Base-by-base conservation (phyloP, 2,329 filamentous ascomycete species). In the Lecanoromycetidae sp. region DNA sequence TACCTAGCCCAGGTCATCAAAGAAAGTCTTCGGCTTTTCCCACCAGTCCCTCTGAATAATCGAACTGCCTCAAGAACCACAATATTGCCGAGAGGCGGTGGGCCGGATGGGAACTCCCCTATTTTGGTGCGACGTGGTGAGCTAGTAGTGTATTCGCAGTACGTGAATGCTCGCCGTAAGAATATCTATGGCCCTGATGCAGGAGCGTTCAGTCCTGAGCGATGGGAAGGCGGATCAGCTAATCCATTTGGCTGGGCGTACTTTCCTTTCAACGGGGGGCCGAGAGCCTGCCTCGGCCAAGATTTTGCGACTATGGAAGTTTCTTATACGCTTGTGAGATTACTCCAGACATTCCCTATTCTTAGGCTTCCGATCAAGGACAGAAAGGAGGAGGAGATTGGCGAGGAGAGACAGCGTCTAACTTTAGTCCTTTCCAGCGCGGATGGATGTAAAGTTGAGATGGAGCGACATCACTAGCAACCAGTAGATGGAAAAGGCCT, bases 131-230 rank as follows among this genome's bases (percentile, higher is more conserved):
- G 53, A 8, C 59, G 60, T 37, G 60, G 60, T 6, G 55, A 56
- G 17, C 37, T 53, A 1, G 57, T 65, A 5, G 54, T 54, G 3
- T 60, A 55, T 43, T 57, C 54, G 1, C 51, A 56, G 22, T 60
- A 63, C 40, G 52, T 54, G 19, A 61, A 61, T 52, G 60, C 64
- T 36, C 57, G 62, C 2, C 74, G 72, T 47, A 48, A 55, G 5
- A 64, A 67, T 0, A 64, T 78, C 5, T 76, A 74, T 43, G 75
- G 76, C 0, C 22, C 54, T 0, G 65, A 72, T 20, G 63, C 72
- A 0, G 63, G 67, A 0, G 47, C 51, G 3, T 67, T 66, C 44
- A 53, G 56, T 7, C 65, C 65, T 0, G 60, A 65, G 48, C 52
- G 66, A 37, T 68, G 65, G 66, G 41, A 51, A 27, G 41, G 29